Conservation (phyloP, 176 grass and related monocot genomes). For the Eleusine indica region DNA sequence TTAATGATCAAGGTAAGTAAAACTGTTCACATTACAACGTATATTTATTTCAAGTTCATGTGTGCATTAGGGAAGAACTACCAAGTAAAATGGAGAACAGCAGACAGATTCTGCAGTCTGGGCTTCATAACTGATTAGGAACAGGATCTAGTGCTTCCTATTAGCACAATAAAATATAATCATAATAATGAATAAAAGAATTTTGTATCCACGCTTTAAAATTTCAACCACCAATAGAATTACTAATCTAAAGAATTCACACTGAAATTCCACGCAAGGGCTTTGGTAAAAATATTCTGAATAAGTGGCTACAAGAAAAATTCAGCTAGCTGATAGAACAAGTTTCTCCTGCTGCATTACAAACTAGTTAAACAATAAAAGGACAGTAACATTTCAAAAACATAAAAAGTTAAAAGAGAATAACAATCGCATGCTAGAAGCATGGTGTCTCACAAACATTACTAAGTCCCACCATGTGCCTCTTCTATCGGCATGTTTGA, state of each 20-base stretch:
- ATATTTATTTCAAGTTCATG: neutral
- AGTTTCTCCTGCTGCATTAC: neutral
- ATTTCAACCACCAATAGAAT: neutral
- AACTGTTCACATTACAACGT: neutral
- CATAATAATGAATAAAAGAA: neutral
- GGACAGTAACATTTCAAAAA: neutral
- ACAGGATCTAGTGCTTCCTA: neutral
- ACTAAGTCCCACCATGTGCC: neutral
- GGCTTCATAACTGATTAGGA: neutral
- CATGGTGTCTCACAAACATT: neutral
- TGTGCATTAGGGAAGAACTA: neutral
- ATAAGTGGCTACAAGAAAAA: neutral
- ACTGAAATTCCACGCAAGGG: neutral
- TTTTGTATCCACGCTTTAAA: neutral
- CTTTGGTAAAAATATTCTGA: slow-evolving; percentile 4
- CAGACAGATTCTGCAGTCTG: neutral
- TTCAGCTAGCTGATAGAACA: neutral
- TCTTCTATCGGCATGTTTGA: neutral
- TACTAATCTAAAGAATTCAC: neutral
- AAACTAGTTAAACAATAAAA: neutral
- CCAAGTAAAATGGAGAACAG: neutral
- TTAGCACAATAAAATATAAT: neutral
- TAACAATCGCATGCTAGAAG: neutral
- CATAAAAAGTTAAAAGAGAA: neutral
- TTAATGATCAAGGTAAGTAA: neutral